Evolutionary conservation across 148 eudicot genomes (phyloP), one percentile per base, ranked within the genome.

Genomic region (Amaranthus cruentus): DNA sequence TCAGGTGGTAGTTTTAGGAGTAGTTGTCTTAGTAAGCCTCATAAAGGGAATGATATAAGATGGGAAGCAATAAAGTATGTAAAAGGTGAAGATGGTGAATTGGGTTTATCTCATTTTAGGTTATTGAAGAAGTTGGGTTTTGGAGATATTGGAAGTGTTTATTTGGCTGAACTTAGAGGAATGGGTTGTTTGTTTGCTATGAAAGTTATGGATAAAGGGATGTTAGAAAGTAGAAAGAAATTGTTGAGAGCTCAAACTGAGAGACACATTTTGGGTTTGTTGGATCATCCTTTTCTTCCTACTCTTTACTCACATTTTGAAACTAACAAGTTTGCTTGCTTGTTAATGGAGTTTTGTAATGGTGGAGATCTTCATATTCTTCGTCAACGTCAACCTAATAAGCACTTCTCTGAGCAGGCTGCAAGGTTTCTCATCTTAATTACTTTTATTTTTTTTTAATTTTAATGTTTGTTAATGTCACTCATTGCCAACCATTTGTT

Each of bases 91-190:
- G 85, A 89, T 80, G 91, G 92, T 63, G 90, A 80, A 49, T 65
- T 92, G 79, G 90, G 91, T 47, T 83, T 92, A 69, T 78, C 84
- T 43, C 89, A 89, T 78, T 92, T 92, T 80, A 85, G 85, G 87
- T 80, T 92, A 0, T 68, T 88, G 82, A 89, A 92, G 85, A 89
- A 92, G 79, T 78, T 92, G 55, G 97, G 97, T 14, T 89, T 85
- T 84, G 97, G 97, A 66, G 97, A 92, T 80, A 92, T 92, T 56
- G 97, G 97, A 74, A 92, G 90, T 58, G 97, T 92, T 7, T 92
- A 92, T 74, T 78, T 92, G 59, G 97, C 95, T n/a, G 95, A 92
- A 82, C 83, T 92, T 80, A 81, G 87, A 72, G 87, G 89, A 46
- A 78, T 71, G 78, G 89, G 88, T 0, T 85, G 89, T 61, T 79